phyloP scores from a whole-genome alignment of 2,329 filamentous ascomycete species.

The Sporothrix variecibatus region DNA sequence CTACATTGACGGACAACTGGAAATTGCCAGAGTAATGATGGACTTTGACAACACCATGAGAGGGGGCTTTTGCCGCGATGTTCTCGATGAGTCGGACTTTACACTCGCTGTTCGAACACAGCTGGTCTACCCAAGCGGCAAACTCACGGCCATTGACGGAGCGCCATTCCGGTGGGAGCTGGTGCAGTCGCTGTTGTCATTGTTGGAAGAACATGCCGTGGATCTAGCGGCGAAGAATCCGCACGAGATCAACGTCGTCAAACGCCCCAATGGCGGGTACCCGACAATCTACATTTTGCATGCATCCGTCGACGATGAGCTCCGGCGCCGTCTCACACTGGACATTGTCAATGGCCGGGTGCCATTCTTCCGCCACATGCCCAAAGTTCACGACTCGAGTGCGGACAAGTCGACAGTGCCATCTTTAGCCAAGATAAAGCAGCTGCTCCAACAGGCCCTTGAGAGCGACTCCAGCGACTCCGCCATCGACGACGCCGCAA shows the following conservation, averaged over 20 bases:
- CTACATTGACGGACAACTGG: slow-evolving; percentile 48
- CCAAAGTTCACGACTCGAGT: neutral
- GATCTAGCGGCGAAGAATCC: slow-evolving; percentile 44
- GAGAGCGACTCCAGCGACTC: neutral
- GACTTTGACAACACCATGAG: slow-evolving; percentile 52
- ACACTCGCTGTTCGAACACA: slow-evolving; percentile 57
- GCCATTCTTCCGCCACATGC: slow-evolving; percentile 34
- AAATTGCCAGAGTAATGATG: slow-evolving; percentile 51
- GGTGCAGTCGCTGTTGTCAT: slow-evolving; percentile 43
- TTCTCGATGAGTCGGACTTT: slow-evolving; percentile 66
- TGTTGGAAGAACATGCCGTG: slow-evolving; percentile 44
- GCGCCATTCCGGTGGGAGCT: slow-evolving; percentile 55
- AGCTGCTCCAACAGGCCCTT: neutral
- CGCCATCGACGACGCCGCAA: neutral
- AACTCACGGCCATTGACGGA: slow-evolving; percentile 52
- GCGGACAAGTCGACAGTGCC: neutral
- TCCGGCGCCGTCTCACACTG: slow-evolving; percentile 44
- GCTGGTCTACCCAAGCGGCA: slow-evolving; percentile 58
- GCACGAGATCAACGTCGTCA: slow-evolving; percentile 50
- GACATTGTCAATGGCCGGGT: slow-evolving; percentile 44
- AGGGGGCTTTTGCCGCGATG: slow-evolving; percentile 53
- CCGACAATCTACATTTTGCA: slow-evolving; percentile 60
- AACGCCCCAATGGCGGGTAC: slow-evolving; percentile 45
- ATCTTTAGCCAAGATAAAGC: neutral
- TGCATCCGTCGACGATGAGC: slow-evolving; percentile 47